Evolutionary conservation across 176 grass and related monocot genomes (phyloP).

Genomic region (Oryza punctata): DNA sequence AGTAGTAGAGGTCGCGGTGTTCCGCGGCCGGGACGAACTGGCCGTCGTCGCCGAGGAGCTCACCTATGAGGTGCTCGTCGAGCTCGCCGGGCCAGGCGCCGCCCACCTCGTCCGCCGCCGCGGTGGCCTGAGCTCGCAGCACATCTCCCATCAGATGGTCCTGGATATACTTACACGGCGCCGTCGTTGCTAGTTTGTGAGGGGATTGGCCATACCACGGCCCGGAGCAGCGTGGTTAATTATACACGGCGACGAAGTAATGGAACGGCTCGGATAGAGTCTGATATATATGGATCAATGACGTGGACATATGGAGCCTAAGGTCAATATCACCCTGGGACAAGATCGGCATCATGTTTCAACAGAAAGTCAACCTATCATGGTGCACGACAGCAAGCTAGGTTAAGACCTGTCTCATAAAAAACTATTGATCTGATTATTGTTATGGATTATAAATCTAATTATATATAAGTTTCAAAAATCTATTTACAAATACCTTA

Average conservation of each 20-base stretch:
- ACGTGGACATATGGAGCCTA: not conserved
- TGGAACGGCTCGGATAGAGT: not conserved
- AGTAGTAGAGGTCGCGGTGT: constrained; percentile 1
- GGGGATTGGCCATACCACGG: not conserved
- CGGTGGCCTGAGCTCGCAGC: not conserved
- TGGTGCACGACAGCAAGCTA: not conserved
- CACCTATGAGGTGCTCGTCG: constrained; percentile 63
- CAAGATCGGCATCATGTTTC: not conserved
- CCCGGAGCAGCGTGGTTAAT: not conserved
- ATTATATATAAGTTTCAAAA: no score
- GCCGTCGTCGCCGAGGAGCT: constrained; percentile 53
- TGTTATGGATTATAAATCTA: no score
- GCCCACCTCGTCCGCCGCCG: not conserved
- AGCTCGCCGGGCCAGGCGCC: constrained; percentile 45
- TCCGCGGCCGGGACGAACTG: not conserved
- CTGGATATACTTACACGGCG: not conserved
- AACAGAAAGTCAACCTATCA: not conserved
- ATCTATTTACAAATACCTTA: no score
- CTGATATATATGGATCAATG: not conserved
- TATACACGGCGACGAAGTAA: not conserved
- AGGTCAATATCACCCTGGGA: not conserved
- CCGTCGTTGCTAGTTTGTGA: not conserved
- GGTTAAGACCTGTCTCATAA: no score
- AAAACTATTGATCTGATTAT: no score
- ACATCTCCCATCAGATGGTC: constrained; percentile 28